phyloP scores from a whole-genome alignment of 73 alveolate species.

The Tetrahymena borealis region DNA sequence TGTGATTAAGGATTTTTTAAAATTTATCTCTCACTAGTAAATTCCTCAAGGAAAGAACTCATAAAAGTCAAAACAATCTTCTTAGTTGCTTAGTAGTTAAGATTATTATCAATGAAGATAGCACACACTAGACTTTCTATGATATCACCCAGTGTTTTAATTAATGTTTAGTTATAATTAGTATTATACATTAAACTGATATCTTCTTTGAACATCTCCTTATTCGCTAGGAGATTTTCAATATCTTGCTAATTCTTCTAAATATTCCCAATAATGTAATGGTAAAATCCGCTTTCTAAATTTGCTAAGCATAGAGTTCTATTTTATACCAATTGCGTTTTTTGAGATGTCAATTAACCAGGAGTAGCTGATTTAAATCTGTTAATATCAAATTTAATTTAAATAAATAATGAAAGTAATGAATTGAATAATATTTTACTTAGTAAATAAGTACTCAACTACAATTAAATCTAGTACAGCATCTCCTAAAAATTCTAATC shows the following conservation, averaged over 20 bases:
- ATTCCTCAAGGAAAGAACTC: background rate
- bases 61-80: background rate
- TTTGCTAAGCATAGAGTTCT: background rate
- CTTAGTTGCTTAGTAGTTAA: background rate
- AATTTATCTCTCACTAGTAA: background rate
- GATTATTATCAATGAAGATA: background rate
- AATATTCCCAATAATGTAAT: background rate
- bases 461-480: background rate
- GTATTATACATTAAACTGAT: background rate
- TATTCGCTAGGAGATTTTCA: background rate
- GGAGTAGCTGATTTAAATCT: background rate
- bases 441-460: background rate
- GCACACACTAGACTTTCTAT: background rate
- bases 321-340: background rate
- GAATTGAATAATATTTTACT: background rate
- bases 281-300: background rate
- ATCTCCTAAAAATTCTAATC: background rate
- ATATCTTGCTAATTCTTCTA: background rate
- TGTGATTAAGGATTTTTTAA: background rate
- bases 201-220: background rate
- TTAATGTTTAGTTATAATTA: background rate
- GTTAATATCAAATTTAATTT: background rate
- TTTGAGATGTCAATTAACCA: background rate
- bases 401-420: background rate
- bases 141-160: background rate